Conservation (phyloP, 164 flowering plant species). For the Echeveria elegans region DNA sequence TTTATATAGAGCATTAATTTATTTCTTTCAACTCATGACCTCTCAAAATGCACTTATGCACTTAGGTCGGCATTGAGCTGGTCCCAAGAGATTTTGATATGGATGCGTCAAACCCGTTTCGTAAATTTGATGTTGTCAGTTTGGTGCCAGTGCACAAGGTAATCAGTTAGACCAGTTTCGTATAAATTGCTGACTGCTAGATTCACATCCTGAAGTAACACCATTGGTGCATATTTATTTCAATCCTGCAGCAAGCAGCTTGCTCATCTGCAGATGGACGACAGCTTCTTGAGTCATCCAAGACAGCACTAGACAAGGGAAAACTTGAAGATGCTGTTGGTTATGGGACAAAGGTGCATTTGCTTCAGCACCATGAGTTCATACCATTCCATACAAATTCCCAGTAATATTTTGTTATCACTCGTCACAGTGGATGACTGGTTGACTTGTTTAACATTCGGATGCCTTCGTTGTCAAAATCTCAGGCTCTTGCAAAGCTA, state of each 20-base stretch:
- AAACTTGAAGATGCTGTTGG: constrained; percentile 99
- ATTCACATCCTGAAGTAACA: neutral
- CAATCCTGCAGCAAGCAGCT: constrained; percentile 81
- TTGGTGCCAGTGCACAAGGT: constrained; percentile 97
- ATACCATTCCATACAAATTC: neutral
- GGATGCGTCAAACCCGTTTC: constrained; percentile 80
- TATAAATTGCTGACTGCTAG: neutral
- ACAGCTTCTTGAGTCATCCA: constrained; percentile 89
- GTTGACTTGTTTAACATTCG: neutral
- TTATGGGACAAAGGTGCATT: constrained; percentile 87
- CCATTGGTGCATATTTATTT: constrained; percentile 7
- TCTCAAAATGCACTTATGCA: constrained; percentile 2
- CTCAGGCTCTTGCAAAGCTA: constrained; percentile 88
- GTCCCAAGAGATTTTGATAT: constrained; percentile 92
- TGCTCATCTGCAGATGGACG: constrained; percentile 99
- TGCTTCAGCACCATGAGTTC: neutral
- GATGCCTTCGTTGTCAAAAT: neutral
- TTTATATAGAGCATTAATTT: neutral
- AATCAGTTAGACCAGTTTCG: constrained; percentile 8
- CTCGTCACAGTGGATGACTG: neutral
- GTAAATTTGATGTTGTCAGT: constrained; percentile 64
- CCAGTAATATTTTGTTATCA: neutral
- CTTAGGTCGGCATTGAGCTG: constrained; percentile 88
- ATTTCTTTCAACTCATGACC: neutral
- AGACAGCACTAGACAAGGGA: constrained; percentile 96